Base-by-base conservation (phyloP, 768 basidiomycete species). In the Gyrodon lividus region DNA sequence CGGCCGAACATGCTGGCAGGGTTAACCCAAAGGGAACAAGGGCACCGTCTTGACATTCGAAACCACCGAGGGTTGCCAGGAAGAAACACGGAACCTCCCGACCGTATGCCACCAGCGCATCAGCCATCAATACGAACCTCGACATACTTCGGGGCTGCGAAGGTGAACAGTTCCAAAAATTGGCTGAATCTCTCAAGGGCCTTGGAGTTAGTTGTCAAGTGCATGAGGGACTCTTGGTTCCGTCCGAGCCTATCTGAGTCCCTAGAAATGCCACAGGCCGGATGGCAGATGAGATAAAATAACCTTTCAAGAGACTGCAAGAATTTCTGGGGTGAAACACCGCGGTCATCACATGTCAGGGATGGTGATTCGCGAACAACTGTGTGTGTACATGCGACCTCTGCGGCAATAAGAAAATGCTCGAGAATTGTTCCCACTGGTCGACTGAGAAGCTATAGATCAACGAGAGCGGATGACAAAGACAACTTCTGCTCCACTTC, bases 1-100 rank as follows among this genome's bases (percentile, higher is more conserved):
- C 64, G 62, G 62, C 37, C 30, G 46, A 48, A 46, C 33, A 46
- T 16, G 31, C 31, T 31, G 31, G 31, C 31, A 31, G 31, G 13
- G 31, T 31, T 14, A 14, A 7, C 24, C 24, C 24, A 26, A 26
- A 7, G 24, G 13, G 12, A 31, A 31, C 5, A 12, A 12, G 31
- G 31, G 12, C 12, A 31, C 24, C 4, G 7, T 26, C 33, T 34
- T n/a, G n/a, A n/a, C n/a, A n/a, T n/a, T n/a, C n/a, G 41, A n/a
- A 28, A 28, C 24, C 20, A 19, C 23, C 40, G n/a, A 41, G 22
- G 22, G 10, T 9, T 13, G 35, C 6, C 17, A 37, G 9, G 35
- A 17, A 37, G 8, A n/a, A 19, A n/a, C 16, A 9, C 35, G 35
- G 35, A 30, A 12, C 30, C 7, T 9, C 6, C 3, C 6, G 6